Evolutionary conservation across 345 rosid genomes (phyloP).

Genomic region (Lumnitzera littorea): DNA sequence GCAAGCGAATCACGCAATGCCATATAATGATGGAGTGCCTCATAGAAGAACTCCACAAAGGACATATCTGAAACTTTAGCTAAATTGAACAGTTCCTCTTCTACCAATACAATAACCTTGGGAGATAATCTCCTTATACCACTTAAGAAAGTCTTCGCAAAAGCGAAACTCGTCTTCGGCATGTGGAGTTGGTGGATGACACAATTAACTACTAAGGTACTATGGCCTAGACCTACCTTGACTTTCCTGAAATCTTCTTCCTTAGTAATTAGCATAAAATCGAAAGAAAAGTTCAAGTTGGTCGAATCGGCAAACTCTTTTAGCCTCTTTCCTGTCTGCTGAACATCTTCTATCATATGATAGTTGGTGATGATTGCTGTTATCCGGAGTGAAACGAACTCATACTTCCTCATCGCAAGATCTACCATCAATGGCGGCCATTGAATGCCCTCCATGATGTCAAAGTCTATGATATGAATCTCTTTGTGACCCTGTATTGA

Average conservation of each 20-base stretch:
- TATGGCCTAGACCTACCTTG: conserved; percentile 1
- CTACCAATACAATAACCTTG: conserved; percentile 11
- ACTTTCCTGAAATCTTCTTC: conserved; percentile 10
- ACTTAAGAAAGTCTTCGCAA: conserved; percentile 12
- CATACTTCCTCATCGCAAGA: conserved; percentile 6
- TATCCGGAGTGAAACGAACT: neutral
- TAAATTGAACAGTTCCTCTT: conserved; percentile 13
- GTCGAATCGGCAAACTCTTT: conserved; percentile 15
- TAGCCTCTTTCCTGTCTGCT: conserved; percentile 17
- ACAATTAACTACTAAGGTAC: conserved; percentile 15
- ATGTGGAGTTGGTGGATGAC: conserved; percentile 18
- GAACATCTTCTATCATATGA: neutral
- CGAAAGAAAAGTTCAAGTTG: conserved; percentile 8
- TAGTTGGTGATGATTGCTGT: conserved; percentile 8
- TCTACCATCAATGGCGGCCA: conserved; percentile 30
- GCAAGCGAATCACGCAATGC: conserved; percentile 20
- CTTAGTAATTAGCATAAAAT: conserved; percentile 3
- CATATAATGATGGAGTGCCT: conserved; percentile 19
- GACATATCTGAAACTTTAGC: conserved; percentile 10
- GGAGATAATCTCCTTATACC: conserved; percentile 12
- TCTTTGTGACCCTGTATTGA: conserved; percentile 10
- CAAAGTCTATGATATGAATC: conserved; percentile 20
- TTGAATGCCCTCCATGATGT: conserved; percentile 23
- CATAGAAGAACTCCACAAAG: conserved; percentile 19
- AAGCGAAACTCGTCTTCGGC: conserved; percentile 8